A percentile compares a stretch with the other conserved stretches of the same genome.
Evolutionary conservation across 495 filamentous ascomycete species (phyloP).

Genomic region (Podospora pseudocomata): DNA sequence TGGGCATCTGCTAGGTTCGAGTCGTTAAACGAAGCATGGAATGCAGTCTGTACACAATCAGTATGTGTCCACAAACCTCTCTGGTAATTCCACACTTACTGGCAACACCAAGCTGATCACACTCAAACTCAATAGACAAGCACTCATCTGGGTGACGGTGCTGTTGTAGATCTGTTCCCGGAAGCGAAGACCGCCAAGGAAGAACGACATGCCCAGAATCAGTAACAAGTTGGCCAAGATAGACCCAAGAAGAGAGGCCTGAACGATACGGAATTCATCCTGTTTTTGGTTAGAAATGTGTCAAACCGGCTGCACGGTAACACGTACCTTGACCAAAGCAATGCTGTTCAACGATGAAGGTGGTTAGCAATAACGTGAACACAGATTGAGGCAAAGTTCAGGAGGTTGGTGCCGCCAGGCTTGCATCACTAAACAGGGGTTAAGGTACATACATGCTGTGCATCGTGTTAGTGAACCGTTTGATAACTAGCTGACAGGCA

Average conservation of each 20-base stretch:
- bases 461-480: constrained; percentile 9
- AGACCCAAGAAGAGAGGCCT: constrained; percentile 82
- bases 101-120: constrained; percentile 67
- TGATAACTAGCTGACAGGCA: no score
- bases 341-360: constrained; percentile 43
- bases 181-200: constrained; percentile 77
- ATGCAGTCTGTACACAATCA: constrained; percentile 55
- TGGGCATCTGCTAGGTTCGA: constrained; percentile 55
- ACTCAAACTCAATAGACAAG: constrained; percentile 79
- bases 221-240: constrained; percentile 83
- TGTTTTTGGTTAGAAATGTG: constrained; percentile 6
- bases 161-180: constrained; percentile 92
- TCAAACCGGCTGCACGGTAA: not conserved
- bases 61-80: not conserved
- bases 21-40: constrained; percentile 74
- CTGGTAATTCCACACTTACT: not conserved
- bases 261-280: constrained; percentile 83
- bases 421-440: not conserved
- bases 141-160: constrained; percentile 90
- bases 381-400: no score
- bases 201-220: constrained; percentile 86
- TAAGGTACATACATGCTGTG: constrained; percentile 35
- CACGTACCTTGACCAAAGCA: constrained; percentile 55
- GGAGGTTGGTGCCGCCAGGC: not conserved
- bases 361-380: constrained; percentile 16